Conservation (phyloP, 371 early-diverging fungal genomes). For the Mortierella sp. region DNA sequence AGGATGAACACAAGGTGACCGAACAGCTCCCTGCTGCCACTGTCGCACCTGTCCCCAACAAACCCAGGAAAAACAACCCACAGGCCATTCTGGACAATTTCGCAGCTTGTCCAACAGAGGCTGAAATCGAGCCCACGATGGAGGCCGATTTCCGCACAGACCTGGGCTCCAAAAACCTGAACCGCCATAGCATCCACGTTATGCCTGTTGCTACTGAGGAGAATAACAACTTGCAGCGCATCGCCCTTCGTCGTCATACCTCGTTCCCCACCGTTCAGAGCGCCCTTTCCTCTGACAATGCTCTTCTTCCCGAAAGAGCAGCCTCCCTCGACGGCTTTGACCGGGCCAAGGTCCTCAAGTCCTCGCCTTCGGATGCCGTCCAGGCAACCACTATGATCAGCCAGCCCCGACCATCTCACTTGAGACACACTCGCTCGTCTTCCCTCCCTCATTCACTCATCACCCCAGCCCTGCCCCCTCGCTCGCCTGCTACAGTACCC, state of each 20-base stretch:
- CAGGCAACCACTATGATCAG: conserved; percentile 46
- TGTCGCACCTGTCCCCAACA: conserved; percentile 9
- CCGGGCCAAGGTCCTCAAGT: conserved; percentile 24
- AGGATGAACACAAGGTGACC: neutral
- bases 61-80: conserved; percentile 31
- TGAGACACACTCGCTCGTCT: conserved; percentile 23
- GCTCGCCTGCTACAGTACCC: neutral
- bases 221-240: conserved; percentile 3
- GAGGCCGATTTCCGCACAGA: neutral
- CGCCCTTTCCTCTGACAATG: neutral
- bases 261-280: conserved; percentile 25
- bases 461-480: conserved; percentile 3
- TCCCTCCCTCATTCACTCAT: conserved; percentile 20
- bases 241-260: conserved; percentile 17
- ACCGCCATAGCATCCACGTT: conserved; percentile 20
- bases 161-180: neutral
- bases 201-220: conserved; percentile 16
- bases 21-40: neutral
- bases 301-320: conserved; percentile 11
- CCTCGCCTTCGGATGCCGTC: conserved; percentile 23
- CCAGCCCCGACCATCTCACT: conserved; percentile 31
- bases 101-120: neutral
- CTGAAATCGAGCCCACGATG: neutral
- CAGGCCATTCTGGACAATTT: conserved; percentile 42
- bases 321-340: conserved; percentile 44